phyloP scores from a whole-genome alignment of 495 filamentous ascomycete genomes.

The Xylaria telfairii region DNA sequence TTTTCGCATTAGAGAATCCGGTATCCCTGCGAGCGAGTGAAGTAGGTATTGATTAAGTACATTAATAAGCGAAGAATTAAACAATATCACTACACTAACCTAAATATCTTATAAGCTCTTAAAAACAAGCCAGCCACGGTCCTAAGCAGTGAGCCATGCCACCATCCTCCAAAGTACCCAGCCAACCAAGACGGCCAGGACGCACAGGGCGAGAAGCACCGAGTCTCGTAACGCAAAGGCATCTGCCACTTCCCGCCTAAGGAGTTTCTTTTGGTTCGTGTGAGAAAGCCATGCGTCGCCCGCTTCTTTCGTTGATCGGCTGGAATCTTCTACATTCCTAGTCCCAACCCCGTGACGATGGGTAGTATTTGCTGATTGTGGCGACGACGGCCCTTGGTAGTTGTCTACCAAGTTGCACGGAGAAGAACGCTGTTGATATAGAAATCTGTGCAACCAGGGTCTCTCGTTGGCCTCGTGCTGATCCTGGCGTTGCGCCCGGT shows the following conservation, averaged over 20 bases:
- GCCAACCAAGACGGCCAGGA: conserved; percentile 29
- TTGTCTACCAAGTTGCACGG: conserved; percentile 39
- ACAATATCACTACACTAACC: neutral
- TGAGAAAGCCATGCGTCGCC: conserved; percentile 49
- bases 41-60: neutral
- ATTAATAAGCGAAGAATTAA: neutral
- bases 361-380: neutral
- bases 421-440: conserved; percentile 41
- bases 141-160: conserved; percentile 21
- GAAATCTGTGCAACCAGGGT: conserved; percentile 46
- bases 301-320: neutral
- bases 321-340: conserved; percentile 3
- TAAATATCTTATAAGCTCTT: neutral
- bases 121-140: neutral
- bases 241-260: conserved; percentile 58
- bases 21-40: neutral
- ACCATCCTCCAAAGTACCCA: conserved; percentile 42
- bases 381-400: neutral
- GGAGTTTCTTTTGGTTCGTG: conserved; percentile 56
- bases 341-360: neutral
- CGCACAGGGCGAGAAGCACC: conserved; percentile 44
- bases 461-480: neutral
- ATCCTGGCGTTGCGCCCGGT: conserved; percentile 42
- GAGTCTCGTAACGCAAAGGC: conserved; percentile 54
- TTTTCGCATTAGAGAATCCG: neutral